Evolutionary conservation across 2,329 filamentous ascomycete genomes (phyloP).

Genomic region (Xylaria hypoxylon): DNA sequence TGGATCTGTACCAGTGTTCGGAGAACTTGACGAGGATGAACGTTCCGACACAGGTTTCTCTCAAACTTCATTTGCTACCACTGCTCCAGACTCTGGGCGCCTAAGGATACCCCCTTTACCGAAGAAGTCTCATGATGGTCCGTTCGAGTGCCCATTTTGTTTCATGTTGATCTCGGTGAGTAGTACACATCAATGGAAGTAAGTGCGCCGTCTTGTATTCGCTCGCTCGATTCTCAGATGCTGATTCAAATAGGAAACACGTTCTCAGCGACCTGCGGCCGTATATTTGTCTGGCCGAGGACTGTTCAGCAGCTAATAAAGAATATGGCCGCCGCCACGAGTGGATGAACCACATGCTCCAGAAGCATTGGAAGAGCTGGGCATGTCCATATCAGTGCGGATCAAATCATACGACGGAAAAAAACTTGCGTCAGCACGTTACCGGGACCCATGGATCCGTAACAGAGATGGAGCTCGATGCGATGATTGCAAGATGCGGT

Average conservation of each 20-base stretch:
- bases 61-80: conserved; percentile 50
- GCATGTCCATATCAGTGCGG: conserved; percentile 41
- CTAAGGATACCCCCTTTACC: conserved; percentile 45
- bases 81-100: conserved; percentile 32
- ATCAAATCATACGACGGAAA: background rate
- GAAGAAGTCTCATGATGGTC: conserved; percentile 38
- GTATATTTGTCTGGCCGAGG: conserved; percentile 51
- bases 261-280: conserved; percentile 55
- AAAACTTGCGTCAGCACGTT: conserved; percentile 17
- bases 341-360: conserved; percentile 45
- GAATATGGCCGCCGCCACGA: conserved; percentile 41
- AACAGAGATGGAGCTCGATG: conserved; percentile 25
- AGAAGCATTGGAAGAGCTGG: conserved; percentile 47
- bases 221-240: background rate
- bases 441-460: background rate
- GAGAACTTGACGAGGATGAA: conserved; percentile 40
- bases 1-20: background rate
- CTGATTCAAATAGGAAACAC: conserved; percentile 48
- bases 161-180: conserved; percentile 51
- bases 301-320: conserved; percentile 42
- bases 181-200: conserved; percentile 50
- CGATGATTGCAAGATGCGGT: conserved; percentile 16
- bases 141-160: conserved; percentile 57
- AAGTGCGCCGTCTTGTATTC: conserved; percentile 15
- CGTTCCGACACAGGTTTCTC: conserved; percentile 43